phyloP scores from a whole-genome alignment of 2,329 filamentous ascomycete species.

The Trichoderma brevicompactum region DNA sequence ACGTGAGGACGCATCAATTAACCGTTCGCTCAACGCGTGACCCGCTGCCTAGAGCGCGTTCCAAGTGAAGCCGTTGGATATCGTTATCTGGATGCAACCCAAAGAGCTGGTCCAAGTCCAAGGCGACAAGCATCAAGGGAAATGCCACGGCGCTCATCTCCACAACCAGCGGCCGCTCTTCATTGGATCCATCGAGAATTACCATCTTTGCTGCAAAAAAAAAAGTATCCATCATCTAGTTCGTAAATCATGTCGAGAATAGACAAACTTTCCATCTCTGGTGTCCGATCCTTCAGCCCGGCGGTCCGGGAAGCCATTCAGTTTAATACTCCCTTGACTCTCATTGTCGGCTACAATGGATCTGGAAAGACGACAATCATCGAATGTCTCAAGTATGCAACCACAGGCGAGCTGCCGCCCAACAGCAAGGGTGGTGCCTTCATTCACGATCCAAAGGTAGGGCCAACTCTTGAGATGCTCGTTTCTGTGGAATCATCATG shows the following conservation, averaged over 20 bases:
- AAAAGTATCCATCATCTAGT: slow-evolving; percentile 30
- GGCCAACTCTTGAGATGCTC: neutral
- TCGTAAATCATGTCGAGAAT: slow-evolving; percentile 70
- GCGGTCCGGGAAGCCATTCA: slow-evolving; percentile 75
- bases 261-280: slow-evolving; percentile 85
- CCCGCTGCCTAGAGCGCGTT: slow-evolving; percentile 29
- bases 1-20: slow-evolving; percentile 34
- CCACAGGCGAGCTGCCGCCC: slow-evolving; percentile 88
- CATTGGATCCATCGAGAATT: neutral
- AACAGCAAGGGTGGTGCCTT: slow-evolving; percentile 92
- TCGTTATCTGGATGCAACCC: neutral
- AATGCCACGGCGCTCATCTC: neutral
- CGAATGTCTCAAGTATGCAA: slow-evolving; percentile 97
- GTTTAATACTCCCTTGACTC: slow-evolving; percentile 87
- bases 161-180: neutral
- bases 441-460: slow-evolving; percentile 91
- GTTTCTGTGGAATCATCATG: neutral
- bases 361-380: slow-evolving; percentile 99
- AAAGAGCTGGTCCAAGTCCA: neutral
- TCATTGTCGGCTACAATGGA: slow-evolving; percentile 97
- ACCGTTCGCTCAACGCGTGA: slow-evolving; percentile 31
- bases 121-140: neutral
- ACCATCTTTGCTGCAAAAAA: neutral
- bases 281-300: slow-evolving; percentile 84
- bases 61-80: neutral